phyloP scores from a whole-genome alignment of 2,329 filamentous ascomycete genomes.

The Metarhizium rileyi region DNA sequence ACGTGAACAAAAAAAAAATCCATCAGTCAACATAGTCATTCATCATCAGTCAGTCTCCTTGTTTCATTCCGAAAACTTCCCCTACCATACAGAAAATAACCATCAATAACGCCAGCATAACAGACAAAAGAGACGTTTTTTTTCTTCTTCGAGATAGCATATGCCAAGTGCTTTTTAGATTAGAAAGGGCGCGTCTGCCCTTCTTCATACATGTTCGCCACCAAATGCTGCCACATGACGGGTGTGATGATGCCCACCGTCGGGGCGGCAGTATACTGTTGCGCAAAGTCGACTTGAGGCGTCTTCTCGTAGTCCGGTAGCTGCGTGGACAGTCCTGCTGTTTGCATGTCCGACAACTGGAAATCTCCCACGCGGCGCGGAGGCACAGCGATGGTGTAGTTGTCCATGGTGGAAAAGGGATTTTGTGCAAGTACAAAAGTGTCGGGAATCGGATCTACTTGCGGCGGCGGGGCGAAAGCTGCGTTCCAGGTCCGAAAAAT shows the following conservation, averaged over 20 bases:
- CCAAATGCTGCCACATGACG: conserved; percentile 64
- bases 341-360: conserved; percentile 39
- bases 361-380: conserved; percentile 30
- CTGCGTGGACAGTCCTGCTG: conserved; percentile 33
- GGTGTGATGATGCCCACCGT: conserved; percentile 54
- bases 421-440: not conserved
- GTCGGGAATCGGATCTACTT: conserved; percentile 36
- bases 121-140: no score
- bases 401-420: not conserved
- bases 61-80: no score
- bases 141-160: no score
- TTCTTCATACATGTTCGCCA: conserved; percentile 57
- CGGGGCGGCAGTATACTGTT: conserved; percentile 41
- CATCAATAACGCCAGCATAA: no score
- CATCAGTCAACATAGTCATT: no score
- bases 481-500: conserved; percentile 66
- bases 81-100: no score
- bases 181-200: conserved; percentile 20
- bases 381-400: not conserved
- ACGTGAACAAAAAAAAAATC: no score
- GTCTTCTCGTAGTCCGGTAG: not conserved
- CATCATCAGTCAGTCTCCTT: no score
- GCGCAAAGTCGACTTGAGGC: conserved; percentile 16
- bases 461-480: conserved; percentile 64
- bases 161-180: no score